Conservation (phyloP, 2,329 filamentous ascomycete genomes). For the Aspergillus neotritici region DNA sequence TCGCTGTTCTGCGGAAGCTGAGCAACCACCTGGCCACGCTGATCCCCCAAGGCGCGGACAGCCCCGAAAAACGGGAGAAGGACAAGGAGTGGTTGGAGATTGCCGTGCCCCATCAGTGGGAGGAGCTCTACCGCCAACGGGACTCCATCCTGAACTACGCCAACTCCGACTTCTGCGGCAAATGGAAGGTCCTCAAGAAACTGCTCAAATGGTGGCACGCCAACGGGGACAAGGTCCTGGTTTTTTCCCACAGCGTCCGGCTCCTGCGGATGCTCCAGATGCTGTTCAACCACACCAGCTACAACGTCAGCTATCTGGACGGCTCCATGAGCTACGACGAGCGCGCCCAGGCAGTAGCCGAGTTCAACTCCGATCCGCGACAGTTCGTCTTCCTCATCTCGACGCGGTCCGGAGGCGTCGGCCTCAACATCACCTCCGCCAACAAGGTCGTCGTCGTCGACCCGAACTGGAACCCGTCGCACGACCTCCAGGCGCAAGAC, state of each 20-base stretch:
- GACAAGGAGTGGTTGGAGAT: constrained; percentile 68
- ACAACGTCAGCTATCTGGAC: constrained; percentile 86
- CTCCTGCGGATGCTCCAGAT: constrained; percentile 77
- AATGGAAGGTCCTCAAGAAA: constrained; percentile 88
- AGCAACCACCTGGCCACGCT: constrained; percentile 89
- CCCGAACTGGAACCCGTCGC: constrained; percentile 94
- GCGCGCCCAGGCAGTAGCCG: constrained; percentile 73
- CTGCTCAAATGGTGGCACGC: constrained; percentile 84
- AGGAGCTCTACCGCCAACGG: constrained; percentile 64
- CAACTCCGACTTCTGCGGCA: constrained; percentile 88
- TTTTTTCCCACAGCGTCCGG: constrained; percentile 89
- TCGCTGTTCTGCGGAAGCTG: constrained; percentile 76
- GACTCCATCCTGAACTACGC: constrained; percentile 76
- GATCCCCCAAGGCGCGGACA: constrained; percentile 62
- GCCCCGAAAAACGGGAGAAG: constrained; percentile 67
- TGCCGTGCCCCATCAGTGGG: constrained; percentile 70
- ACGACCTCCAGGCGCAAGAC: constrained; percentile 93
- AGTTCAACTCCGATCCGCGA: constrained; percentile 80
- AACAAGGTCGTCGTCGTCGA: constrained; percentile 98
- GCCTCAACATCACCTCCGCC: constrained; percentile 91
- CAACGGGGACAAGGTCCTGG: constrained; percentile 86
- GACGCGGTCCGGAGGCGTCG: constrained; percentile 86
- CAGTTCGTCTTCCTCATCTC: constrained; percentile 96
- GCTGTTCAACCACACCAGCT: constrained; percentile 80
- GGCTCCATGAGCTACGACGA: constrained; percentile 79